Conservation (phyloP, 176 grass and related monocot species). For the Avena eriantha region DNA sequence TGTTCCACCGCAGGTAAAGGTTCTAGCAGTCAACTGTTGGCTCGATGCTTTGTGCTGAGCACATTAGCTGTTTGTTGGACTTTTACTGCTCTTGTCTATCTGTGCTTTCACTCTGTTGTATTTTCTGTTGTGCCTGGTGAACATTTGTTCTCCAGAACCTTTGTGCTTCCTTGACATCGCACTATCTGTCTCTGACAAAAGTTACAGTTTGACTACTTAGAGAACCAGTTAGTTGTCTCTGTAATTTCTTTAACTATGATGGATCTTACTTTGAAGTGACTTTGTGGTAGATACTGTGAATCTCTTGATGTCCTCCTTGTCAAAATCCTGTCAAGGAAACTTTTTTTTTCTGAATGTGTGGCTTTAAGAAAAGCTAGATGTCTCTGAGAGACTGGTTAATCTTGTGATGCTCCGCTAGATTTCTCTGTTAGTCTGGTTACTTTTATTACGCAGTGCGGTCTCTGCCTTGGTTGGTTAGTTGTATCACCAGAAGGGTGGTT, state of each 20-base stretch:
- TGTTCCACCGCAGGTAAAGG: slow-evolving; percentile 50
- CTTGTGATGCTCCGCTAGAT: not conserved
- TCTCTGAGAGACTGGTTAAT: slow-evolving; percentile 10
- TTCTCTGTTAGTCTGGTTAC: not conserved
- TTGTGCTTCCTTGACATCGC: slow-evolving; percentile 24
- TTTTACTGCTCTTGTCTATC: slow-evolving; percentile 24
- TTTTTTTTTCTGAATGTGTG: not conserved
- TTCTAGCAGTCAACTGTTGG: slow-evolving; percentile 50
- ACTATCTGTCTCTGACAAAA: slow-evolving; percentile 32
- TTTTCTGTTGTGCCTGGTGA: slow-evolving; percentile 38
- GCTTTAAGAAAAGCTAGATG: slow-evolving; percentile 11
- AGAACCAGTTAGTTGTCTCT: slow-evolving; percentile 10
- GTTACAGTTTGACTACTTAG: slow-evolving; percentile 39
- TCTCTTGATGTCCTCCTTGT: not conserved
- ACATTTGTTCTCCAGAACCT: slow-evolving; percentile 40
- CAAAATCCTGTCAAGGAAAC: not conserved
- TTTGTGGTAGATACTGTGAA: not conserved
- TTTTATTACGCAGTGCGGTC: not conserved
- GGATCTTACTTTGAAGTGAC: slow-evolving; percentile 24
- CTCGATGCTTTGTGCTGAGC: slow-evolving; percentile 50
- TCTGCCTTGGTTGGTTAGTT: not conserved
- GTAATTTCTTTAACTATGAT: not conserved
- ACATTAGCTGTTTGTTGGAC: slow-evolving; percentile 36
- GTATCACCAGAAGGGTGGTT: not conserved
- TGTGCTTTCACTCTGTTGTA: slow-evolving; percentile 38